These are phyloP conservation scores for Hordeum pubiflorum DNA, from an alignment of 202 grass and related monocot species.

Conservation along the genomic window DNA sequence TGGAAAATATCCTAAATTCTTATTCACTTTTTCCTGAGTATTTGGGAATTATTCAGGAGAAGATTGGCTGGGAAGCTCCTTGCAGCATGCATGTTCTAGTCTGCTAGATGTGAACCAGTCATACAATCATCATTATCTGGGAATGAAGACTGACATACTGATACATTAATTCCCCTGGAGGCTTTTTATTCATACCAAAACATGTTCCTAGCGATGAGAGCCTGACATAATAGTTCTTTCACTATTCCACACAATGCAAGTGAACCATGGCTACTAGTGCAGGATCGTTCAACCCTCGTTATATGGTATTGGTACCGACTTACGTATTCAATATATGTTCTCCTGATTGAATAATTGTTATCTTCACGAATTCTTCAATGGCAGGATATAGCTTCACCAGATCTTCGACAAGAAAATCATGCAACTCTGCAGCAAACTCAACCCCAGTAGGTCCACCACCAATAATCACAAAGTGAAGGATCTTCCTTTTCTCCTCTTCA, in stretches of 20 bases:
- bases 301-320: slow-evolving; percentile 28
- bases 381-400: slow-evolving; percentile 79
- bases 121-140: neutral
- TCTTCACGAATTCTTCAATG: slow-evolving; percentile 62
- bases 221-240: neutral
- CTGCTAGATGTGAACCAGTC: neutral
- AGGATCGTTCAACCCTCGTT: neutral
- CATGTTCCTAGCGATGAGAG: neutral
- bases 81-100: neutral
- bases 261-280: neutral
- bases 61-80: neutral
- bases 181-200: neutral
- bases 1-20: neutral
- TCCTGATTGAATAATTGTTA: slow-evolving; percentile 81
- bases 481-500: slow-evolving; percentile 69
- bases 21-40: neutral
- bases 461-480: slow-evolving; percentile 88
- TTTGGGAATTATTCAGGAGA: neutral
- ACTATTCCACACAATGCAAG: neutral
- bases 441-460: slow-evolving; percentile 96
- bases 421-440: slow-evolving; percentile 95
- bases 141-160: neutral
- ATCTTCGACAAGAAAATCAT: slow-evolving; percentile 95
- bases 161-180: neutral
- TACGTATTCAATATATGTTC: slow-evolving; percentile 93